Conservation (phyloP, 176 grass and related monocot species). For the Bothriochloa decipiens region DNA sequence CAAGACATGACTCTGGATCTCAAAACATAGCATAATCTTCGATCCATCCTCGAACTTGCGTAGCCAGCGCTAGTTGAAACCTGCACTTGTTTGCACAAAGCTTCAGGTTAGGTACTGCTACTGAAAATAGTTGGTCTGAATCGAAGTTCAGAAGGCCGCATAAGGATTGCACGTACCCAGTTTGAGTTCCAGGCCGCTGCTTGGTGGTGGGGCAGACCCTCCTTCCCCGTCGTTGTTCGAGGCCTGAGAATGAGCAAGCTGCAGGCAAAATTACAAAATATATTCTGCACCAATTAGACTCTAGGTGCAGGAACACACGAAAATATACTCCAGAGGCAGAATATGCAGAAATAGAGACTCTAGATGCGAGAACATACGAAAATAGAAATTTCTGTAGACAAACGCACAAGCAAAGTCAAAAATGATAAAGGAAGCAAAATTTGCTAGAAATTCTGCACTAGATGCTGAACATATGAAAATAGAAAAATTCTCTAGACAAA, state of each 20-base stretch:
- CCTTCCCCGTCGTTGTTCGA: slow-evolving; percentile 54
- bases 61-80: slow-evolving; percentile 52
- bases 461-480: no score
- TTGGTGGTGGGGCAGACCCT: slow-evolving; percentile 49
- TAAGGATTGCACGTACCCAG: slow-evolving; percentile 45
- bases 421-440: neutral
- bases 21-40: neutral
- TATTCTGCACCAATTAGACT: neutral
- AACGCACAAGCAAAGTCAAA: neutral
- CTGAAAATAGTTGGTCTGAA: neutral
- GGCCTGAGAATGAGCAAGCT: slow-evolving; percentile 71
- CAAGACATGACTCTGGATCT: neutral
- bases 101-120: neutral
- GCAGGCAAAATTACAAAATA: slow-evolving; percentile 1
- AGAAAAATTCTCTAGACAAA: no score
- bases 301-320: no score
- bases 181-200: slow-evolving; percentile 75
- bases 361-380: neutral
- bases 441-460: no score
- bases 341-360: no score
- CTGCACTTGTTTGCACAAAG: slow-evolving; percentile 37
- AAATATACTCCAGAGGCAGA: no score
- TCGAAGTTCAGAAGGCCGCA: neutral
- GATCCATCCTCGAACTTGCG: neutral
- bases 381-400: neutral